Evolutionary conservation across 441 rosid genomes (phyloP).

Genomic region (Croton laevigatus): DNA sequence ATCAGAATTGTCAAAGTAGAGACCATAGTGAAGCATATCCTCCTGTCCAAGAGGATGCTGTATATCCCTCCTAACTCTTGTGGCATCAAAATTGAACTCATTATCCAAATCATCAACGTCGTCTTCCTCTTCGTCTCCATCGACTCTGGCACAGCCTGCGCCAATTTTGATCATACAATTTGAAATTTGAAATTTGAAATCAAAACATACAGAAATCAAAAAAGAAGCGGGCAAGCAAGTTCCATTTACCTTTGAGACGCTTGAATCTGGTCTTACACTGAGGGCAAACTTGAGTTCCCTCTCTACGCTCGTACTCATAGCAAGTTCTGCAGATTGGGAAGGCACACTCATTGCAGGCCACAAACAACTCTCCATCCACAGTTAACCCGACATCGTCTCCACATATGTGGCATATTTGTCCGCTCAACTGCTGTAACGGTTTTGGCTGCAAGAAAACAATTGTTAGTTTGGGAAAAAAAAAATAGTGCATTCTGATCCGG

Average conservation of each 20-base stretch:
- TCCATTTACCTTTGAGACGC: slow-evolving; percentile 44
- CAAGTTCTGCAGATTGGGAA: slow-evolving; percentile 55
- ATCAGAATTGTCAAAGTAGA: not conserved
- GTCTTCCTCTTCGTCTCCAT: slow-evolving; percentile 58
- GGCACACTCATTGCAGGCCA: slow-evolving; percentile 58
- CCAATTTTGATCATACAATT: not conserved
- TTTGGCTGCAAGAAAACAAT: slow-evolving; percentile 27
- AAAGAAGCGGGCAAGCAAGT: not conserved
- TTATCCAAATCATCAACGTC: slow-evolving; percentile 53
- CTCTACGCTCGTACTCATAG: slow-evolving; percentile 54
- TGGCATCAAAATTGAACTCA: slow-evolving; percentile 41
- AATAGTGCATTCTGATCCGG: not conserved
- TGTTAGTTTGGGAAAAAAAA: not conserved
- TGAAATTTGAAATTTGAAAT: not conserved
- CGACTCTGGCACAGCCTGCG: slow-evolving; percentile 48
- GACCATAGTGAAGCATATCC: slow-evolving; percentile 1
- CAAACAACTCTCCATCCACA: slow-evolving; percentile 43
- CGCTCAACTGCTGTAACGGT: slow-evolving; percentile 27
- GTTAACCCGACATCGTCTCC: slow-evolving; percentile 46
- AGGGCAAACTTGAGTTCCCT: slow-evolving; percentile 52
- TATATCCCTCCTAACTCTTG: slow-evolving; percentile 8
- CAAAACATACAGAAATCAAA: not conserved
- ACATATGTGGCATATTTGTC: slow-evolving; percentile 47
- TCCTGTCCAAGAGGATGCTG: not conserved
- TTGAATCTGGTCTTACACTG: slow-evolving; percentile 56